Percentiles rank a stretch among this genome's conserved stretches.
phyloP scores from a whole-genome alignment of 108 stramenopile genomes.

The Mediolabrus comicus region DNA sequence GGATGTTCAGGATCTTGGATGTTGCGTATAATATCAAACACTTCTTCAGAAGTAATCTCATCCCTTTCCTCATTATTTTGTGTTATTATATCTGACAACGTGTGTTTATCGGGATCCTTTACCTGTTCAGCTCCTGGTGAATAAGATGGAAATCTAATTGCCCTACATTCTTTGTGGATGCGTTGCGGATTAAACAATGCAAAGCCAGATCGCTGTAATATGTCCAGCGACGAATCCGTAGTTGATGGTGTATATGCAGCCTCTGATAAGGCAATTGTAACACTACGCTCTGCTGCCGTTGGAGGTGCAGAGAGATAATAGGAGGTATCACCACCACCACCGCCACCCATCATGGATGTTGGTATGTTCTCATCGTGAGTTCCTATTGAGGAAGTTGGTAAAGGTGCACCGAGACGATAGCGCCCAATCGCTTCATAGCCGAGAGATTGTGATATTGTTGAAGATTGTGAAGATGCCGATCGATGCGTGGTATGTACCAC shows the following conservation, averaged over 20 bases:
- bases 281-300: constrained; percentile 39
- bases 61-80: constrained; percentile 39
- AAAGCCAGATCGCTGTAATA: constrained; percentile 40
- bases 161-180: constrained; percentile 29
- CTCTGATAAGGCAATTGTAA: constrained; percentile 36
- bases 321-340: neutral
- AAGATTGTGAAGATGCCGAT: constrained; percentile 10
- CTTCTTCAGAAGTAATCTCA: constrained; percentile 69
- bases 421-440: constrained; percentile 30
- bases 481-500: constrained; percentile 19
- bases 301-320: constrained; percentile 7
- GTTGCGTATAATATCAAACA: constrained; percentile 95
- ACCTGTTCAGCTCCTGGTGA: constrained; percentile 12
- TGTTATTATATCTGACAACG: no score
- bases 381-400: neutral
- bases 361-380: neutral
- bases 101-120: neutral
- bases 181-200: constrained; percentile 34
- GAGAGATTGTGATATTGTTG: constrained; percentile 9
- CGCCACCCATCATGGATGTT: neutral
- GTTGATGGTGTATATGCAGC: constrained; percentile 21
- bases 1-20: constrained; percentile 99
- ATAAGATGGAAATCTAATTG: constrained; percentile 33
- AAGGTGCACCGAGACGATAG: constrained; percentile 23
- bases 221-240: constrained; percentile 1